Conservation (phyloP, 108 stramenopile genomes). For the Cyclotella kingstonii region DNA sequence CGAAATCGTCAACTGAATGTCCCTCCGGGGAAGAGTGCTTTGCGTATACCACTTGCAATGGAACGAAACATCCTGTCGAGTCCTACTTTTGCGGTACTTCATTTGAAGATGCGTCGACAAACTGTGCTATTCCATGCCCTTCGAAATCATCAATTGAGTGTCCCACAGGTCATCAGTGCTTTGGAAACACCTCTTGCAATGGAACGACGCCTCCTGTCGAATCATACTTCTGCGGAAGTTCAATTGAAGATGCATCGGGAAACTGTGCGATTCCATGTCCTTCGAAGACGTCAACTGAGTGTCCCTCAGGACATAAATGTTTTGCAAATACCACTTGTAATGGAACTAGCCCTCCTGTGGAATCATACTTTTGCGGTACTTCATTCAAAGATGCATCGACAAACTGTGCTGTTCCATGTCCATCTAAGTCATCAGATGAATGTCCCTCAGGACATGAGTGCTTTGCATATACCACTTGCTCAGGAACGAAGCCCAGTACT, state of each 20-base stretch:
- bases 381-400: slow-evolving; percentile 38
- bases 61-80: too few relatives aligned
- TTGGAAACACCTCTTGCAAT: slow-evolving; percentile 38
- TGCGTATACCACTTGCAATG: slow-evolving; percentile 38
- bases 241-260: too few relatives aligned
- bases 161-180: slow-evolving; percentile 26
- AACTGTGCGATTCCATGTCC: too few relatives aligned
- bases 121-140: slow-evolving; percentile 64
- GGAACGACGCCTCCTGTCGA: too few relatives aligned
- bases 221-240: slow-evolving; percentile 20
- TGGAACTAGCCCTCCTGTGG: slow-evolving; percentile 5
- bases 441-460: slow-evolving; percentile 34
- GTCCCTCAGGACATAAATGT: slow-evolving; percentile 6
- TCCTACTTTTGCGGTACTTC: slow-evolving; percentile 21
- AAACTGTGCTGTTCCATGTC: slow-evolving; percentile 33
- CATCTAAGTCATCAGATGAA: slow-evolving; percentile 13
- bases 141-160: slow-evolving; percentile 29
- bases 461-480: slow-evolving; percentile 33
- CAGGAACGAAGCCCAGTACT: slow-evolving; percentile 13
- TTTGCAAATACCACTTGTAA: slow-evolving; percentile 6
- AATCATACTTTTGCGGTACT: slow-evolving; percentile 40
- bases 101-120: slow-evolving; percentile 36
- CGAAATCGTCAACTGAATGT: slow-evolving; percentile 27
- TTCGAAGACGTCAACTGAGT: too few relatives aligned
- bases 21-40: slow-evolving; percentile 28